Conservation (phyloP, 495 filamentous ascomycete genomes). For the Penicillium alfredii region DNA sequence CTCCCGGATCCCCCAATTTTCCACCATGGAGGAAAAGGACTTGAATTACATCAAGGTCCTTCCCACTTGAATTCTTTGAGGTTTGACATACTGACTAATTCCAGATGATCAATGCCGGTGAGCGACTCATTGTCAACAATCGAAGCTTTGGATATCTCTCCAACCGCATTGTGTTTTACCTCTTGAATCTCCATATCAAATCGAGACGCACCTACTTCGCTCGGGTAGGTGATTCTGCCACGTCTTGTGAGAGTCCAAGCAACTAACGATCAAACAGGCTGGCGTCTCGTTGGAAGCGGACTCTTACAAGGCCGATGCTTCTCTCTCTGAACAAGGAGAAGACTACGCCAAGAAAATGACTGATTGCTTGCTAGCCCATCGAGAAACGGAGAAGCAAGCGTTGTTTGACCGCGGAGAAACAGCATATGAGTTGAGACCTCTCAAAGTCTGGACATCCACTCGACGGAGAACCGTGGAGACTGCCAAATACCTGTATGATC, state of each 20-base stretch:
- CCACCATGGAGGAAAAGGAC: slow-evolving; percentile 91
- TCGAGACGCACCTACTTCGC: slow-evolving; percentile 90
- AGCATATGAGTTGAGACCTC: slow-evolving; percentile 63
- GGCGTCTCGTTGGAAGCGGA: slow-evolving; percentile 70
- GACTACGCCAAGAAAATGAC: slow-evolving; percentile 88
- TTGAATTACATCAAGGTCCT: slow-evolving; percentile 89
- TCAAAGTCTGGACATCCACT: slow-evolving; percentile 93
- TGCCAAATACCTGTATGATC: slow-evolving; percentile 66
- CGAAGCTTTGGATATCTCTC: slow-evolving; percentile 92
- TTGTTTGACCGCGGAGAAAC: slow-evolving; percentile 62
- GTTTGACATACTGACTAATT: slow-evolving; percentile 10
- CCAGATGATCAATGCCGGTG: slow-evolving; percentile 97
- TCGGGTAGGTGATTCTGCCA: slow-evolving; percentile 47
- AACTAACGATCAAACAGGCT: slow-evolving; percentile 28
- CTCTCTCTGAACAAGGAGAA: slow-evolving; percentile 71
- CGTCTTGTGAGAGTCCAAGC: neutral
- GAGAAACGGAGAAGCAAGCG: slow-evolving; percentile 70
- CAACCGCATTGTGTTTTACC: slow-evolving; percentile 94
- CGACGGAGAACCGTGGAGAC: slow-evolving; percentile 86
- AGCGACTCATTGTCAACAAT: slow-evolving; percentile 87
- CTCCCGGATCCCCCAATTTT: slow-evolving; percentile 88
- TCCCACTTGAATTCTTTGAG: neutral
- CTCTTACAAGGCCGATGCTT: slow-evolving; percentile 84
- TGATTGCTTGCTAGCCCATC: slow-evolving; percentile 71
- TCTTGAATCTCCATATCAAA: slow-evolving; percentile 96